Base-by-base conservation (phyloP, 176 grass and related monocot genomes). In the Canna indica region DNA sequence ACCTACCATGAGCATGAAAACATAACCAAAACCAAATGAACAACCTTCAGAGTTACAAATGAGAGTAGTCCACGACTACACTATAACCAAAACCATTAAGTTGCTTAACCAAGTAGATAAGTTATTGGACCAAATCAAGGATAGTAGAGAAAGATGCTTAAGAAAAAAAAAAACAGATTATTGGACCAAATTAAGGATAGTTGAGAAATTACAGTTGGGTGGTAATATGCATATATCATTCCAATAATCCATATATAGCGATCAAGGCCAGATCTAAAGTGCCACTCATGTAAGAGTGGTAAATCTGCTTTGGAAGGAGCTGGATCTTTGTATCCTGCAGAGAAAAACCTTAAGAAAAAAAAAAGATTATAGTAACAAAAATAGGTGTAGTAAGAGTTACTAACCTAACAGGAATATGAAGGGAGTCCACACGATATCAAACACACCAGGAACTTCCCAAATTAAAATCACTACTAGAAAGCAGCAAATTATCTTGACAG, bases 251-350 rank as follows among this genome's bases (percentile, higher is more conserved):
- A 73, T 27, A 73, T 73, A 44, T 73, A 73, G 36, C 71, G 71
- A 42, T 73, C 71, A 42, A 73, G 71, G 34, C 71, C 71, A 73
- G 71, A 73, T 44, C 71, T 73, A 36, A 73, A 73, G 36, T 73
- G 71, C 71, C 71, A 73, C 54, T 73, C 71, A 44, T 73, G 71
- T 13, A 73, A 59, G 71, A 61, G 71, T 39, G 71, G 71, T n/a
- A 73, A 73, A 1, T 60, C 22, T 29, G 54, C 54, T 73, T 73
- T 73, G 12, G 53, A 60, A 59, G 54, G 71, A 42, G 59, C 35
- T 39, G 71, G 53, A 59, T 73, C 71, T 59, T 42, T 73, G 53
- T 73, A 73, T 34, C 71, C 71, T 73, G 36, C 35, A 73, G 4
- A 36, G 36, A 29, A 28, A 72, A 59, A 25, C 35, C 25, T 29